phyloP scores from a whole-genome alignment of 2,329 filamentous ascomycete genomes.

The Pseudopithomyces maydicus region DNA sequence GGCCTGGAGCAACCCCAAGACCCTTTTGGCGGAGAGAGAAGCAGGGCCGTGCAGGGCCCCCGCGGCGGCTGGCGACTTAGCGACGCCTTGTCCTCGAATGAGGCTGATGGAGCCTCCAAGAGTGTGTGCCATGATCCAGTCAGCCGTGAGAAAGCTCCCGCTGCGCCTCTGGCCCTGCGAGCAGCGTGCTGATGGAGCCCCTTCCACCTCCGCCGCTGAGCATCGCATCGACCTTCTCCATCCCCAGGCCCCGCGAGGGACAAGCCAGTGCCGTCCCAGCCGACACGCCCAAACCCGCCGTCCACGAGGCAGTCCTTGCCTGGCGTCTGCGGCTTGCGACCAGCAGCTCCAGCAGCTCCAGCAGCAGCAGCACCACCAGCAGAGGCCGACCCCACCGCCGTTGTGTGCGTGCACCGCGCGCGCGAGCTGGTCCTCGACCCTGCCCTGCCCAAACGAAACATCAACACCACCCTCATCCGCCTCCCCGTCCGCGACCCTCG shows the following conservation, averaged over 20 bases:
- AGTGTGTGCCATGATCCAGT: constrained; percentile 4
- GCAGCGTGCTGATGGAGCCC: constrained; percentile 1
- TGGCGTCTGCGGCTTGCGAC: background rate
- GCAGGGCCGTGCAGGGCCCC: background rate
- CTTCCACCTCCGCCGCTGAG: too few species aligned
- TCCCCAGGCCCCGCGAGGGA: background rate
- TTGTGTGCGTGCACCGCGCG: background rate
- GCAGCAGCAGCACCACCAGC: background rate
- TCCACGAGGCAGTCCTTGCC: background rate
- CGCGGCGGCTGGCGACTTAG: background rate
- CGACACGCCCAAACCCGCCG: background rate
- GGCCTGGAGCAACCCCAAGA: background rate
- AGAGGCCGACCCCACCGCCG: constrained; percentile 1
- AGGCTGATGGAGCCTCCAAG: constrained; percentile 9
- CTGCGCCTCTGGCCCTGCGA: constrained; percentile 9
- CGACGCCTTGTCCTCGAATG: constrained; percentile 7
- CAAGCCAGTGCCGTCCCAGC: too few species aligned
- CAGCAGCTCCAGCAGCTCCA: background rate
- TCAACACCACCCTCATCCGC: too few species aligned
- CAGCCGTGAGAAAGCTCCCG: background rate
- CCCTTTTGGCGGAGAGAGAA: background rate
- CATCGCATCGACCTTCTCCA: background rate
- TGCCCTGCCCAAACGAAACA: background rate
- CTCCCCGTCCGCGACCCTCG: background rate
- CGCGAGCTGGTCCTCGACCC: background rate